Evolutionary conservation across 805 yeast species (phyloP).

Genomic region (Wilhelminamyces savonicus): DNA sequence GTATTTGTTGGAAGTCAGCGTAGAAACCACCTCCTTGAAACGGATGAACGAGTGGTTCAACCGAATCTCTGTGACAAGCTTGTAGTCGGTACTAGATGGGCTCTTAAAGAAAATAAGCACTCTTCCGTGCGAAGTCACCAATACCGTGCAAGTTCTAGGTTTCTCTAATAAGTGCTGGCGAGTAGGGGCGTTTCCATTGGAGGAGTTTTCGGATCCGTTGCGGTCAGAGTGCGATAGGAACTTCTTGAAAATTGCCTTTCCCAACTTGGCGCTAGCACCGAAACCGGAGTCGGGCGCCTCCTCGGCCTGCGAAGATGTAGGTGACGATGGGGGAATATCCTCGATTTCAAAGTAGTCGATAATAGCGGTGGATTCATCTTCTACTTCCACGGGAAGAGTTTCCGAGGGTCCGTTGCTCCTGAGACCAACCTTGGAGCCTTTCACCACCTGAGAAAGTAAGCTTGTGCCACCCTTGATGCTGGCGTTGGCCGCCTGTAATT

Average conservation of each 20-base stretch:
- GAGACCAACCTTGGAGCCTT: constrained; percentile 22
- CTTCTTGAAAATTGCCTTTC: constrained; percentile 16
- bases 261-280: constrained; percentile 5
- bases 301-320: no score
- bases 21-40: constrained; percentile 53
- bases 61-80: constrained; percentile 48
- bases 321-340: no score
- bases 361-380: constrained; percentile 2
- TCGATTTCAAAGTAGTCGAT: not conserved
- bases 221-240: constrained; percentile 11
- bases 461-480: constrained; percentile 15
- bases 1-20: constrained; percentile 18
- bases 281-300: constrained; percentile 2
- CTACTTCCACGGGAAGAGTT: constrained; percentile 1
- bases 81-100: constrained; percentile 22
- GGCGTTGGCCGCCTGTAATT: constrained; percentile 12
- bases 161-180: constrained; percentile 22
- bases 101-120: constrained; percentile 46
- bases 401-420: constrained; percentile 3
- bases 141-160: constrained; percentile 42
- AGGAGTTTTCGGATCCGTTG: constrained; percentile 1
- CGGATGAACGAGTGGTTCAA: constrained; percentile 46
- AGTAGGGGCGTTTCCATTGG: no score
- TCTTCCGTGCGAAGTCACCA: constrained; percentile 61
- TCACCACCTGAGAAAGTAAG: constrained; percentile 33